Evolutionary conservation across 768 basidiomycete genomes (phyloP).

Genomic region (Dictyophora rubrovolvata): DNA sequence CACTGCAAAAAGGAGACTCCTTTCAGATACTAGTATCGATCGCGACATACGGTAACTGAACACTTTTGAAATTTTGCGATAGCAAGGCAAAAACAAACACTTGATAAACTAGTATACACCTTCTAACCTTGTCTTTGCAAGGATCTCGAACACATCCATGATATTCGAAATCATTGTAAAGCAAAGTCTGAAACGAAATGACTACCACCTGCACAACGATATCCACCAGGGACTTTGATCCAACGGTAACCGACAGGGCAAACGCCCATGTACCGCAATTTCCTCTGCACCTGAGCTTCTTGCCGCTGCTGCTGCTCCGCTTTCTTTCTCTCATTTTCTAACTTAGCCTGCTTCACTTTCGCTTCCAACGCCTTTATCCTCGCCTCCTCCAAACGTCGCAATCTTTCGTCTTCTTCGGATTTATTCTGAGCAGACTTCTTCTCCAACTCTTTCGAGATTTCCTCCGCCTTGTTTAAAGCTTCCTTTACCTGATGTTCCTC

Average conservation of each 20-base stretch:
- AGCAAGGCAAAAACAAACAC: too few relatives aligned
- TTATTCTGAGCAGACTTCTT: neutral
- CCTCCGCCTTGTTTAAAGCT: neutral
- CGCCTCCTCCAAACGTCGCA: neutral
- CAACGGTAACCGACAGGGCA: constrained; percentile 38
- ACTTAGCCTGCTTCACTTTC: neutral
- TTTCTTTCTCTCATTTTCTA: constrained; percentile 22
- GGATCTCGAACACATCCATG: too few relatives aligned
- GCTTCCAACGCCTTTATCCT: too few relatives aligned
- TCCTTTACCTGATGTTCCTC: neutral
- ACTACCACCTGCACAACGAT: constrained; percentile 36
- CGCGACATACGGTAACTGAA: too few relatives aligned
- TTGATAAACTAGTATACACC: too few relatives aligned
- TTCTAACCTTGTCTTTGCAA: too few relatives aligned
- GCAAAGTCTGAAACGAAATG: constrained; percentile 25
- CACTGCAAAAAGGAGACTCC: too few relatives aligned
- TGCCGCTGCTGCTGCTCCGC: constrained; percentile 20
- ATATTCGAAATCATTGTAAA: too few relatives aligned
- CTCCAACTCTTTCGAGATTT: neutral
- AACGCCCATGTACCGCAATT: constrained; percentile 36
- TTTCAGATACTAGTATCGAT: too few relatives aligned
- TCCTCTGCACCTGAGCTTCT: constrained; percentile 35
- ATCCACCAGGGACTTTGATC: constrained; percentile 31
- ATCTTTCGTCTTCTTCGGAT: constrained; percentile 13
- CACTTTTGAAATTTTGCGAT: too few relatives aligned